phyloP scores from a whole-genome alignment of 2,329 filamentous ascomycete genomes.

The Rutstroemia sp. region DNA sequence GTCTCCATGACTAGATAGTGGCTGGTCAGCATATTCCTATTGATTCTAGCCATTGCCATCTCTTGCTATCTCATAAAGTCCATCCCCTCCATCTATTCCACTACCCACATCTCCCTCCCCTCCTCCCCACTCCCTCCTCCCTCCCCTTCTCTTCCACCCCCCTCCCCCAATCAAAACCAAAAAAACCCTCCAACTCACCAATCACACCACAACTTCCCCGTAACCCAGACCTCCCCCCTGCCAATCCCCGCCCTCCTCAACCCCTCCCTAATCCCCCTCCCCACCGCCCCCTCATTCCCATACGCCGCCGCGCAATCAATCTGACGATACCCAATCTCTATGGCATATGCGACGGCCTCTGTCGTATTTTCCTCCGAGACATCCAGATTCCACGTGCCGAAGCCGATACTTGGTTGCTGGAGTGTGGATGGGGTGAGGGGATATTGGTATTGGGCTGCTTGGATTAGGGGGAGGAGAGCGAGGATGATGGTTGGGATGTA shows the following conservation, averaged over 20 bases:
- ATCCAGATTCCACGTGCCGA: slow-evolving; percentile 9
- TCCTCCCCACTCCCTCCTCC: too few species aligned
- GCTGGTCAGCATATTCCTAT: too few species aligned
- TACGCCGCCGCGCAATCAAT: slow-evolving; percentile 20
- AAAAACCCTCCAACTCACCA: slow-evolving; percentile 5
- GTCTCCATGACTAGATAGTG: not conserved
- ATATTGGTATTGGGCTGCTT: not conserved
- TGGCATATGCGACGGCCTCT: slow-evolving; percentile 12
- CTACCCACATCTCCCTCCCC: too few species aligned
- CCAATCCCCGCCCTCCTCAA: slow-evolving; percentile 10
- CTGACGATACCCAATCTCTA: slow-evolving; percentile 20
- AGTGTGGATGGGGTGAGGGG: not conserved
- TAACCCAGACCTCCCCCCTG: slow-evolving; percentile 21
- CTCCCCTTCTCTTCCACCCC: not conserved
- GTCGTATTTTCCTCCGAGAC: slow-evolving; percentile 4
- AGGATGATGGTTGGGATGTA: too few species aligned
- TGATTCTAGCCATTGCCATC: too few species aligned
- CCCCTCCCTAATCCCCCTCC: slow-evolving; percentile 15
- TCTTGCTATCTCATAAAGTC: too few species aligned
- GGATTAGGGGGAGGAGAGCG: not conserved
- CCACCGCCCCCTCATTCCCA: slow-evolving; percentile 16
- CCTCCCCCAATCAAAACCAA: not conserved
- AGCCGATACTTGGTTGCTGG: slow-evolving; percentile 6
- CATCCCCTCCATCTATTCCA: too few species aligned
- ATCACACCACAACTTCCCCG: slow-evolving; percentile 20